These are phyloP conservation scores for Acacia melanoxylon DNA, from an alignment of 306 rosid genomes.

Conservation along the genomic window DNA sequence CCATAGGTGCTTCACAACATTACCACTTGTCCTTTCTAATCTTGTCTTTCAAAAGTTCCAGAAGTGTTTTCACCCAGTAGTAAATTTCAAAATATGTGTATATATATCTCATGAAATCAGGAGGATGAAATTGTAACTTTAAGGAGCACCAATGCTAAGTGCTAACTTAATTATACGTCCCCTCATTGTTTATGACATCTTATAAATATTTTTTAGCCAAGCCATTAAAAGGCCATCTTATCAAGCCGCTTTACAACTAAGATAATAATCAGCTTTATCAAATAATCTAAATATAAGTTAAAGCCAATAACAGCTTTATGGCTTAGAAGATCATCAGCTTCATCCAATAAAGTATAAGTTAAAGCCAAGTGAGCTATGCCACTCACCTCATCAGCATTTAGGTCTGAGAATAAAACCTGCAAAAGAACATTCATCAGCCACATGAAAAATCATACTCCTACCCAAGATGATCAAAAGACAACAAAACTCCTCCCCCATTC, in stretches of 20 bases:
- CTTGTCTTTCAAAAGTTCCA: not conserved
- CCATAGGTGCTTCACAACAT: not conserved
- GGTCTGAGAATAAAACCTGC: slow-evolving; percentile 92
- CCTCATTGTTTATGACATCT: not conserved
- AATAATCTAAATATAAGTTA: not conserved
- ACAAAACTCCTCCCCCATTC: not conserved
- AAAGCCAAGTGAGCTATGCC: not conserved
- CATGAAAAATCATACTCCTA: not conserved
- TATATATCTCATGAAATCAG: not conserved
- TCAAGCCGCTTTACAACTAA: not conserved
- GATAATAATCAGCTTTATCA: slow-evolving; percentile 6
- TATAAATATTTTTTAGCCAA: slow-evolving; percentile 7
- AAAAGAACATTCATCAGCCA: slow-evolving; percentile 19
- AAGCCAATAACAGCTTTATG: not conserved
- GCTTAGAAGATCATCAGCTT: slow-evolving; percentile 5
- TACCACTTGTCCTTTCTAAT: not conserved
- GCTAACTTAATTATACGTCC: not conserved
- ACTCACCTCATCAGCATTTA: slow-evolving; percentile 87
- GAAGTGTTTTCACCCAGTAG: not conserved
- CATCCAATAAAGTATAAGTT: not conserved
- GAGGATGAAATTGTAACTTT: not conserved
- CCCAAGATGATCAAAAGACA: slow-evolving; percentile 11
- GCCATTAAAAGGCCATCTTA: not conserved
- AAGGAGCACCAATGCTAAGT: not conserved
- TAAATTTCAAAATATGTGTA: not conserved